Evolutionary conservation across 1,139 yeast genomes (phyloP).

Genomic region (Diutina pseudorugosa): DNA sequence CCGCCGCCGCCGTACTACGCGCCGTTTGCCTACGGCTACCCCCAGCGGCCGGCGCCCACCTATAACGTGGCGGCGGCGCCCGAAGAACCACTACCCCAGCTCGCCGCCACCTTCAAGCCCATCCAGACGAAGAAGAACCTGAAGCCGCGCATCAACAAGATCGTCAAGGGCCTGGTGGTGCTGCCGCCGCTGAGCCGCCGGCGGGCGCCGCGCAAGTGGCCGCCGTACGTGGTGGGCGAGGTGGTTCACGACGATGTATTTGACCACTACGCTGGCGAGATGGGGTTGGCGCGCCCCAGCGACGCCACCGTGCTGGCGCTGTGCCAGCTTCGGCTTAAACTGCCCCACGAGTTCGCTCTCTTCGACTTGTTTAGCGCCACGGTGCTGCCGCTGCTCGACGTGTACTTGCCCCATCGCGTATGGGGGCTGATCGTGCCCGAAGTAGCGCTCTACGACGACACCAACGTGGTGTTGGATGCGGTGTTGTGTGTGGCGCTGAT

Average conservation of each 20-base stretch:
- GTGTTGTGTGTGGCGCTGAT: constrained; percentile 25
- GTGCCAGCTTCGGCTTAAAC: not conserved
- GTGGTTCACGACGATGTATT: not conserved
- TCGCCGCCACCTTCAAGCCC: constrained; percentile 18
- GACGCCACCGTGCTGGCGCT: constrained; percentile 4
- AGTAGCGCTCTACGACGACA: constrained; percentile 25
- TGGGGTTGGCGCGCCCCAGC: not conserved
- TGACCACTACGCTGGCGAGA: not conserved
- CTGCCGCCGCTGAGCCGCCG: not conserved
- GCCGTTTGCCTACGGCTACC: not conserved
- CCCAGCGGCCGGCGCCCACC: not conserved
- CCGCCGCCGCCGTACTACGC: not conserved
- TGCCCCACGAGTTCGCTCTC: not conserved
- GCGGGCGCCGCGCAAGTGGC: not conserved
- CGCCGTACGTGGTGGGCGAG: not conserved
- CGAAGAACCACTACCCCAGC: not conserved
- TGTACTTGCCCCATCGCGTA: not conserved
- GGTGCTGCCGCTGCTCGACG: not conserved
- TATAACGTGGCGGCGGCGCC: not conserved
- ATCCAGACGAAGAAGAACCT: constrained; percentile 24
- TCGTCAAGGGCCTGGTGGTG: constrained; percentile 7
- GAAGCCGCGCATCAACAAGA: constrained; percentile 24
- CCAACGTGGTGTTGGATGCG: constrained; percentile 23
- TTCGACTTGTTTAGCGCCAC: not conserved
- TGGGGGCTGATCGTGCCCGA: constrained; percentile 16